A percentile compares a stretch with the other conserved stretches of the same genome.
Conservation (phyloP, 225 moss, liverwort and hornwort species). For the Rhytidiadelphus loreus region DNA sequence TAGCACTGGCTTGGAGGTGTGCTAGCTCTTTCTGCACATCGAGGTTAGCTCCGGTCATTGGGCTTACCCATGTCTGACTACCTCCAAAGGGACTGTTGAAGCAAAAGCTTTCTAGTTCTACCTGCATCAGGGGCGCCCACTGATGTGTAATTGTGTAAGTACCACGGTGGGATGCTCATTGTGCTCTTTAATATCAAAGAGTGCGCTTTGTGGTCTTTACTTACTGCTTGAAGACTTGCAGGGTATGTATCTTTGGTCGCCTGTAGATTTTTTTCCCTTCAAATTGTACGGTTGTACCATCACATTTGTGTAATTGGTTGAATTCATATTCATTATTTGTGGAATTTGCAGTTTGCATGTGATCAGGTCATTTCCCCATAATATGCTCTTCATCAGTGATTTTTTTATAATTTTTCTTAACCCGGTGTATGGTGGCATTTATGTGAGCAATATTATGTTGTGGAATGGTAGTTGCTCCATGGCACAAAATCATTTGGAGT, state of each 20-base stretch:
- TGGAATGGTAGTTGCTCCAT: background rate
- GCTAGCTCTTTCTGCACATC: background rate
- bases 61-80: background rate
- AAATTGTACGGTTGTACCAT: background rate
- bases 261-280: background rate
- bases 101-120: background rate
- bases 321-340: background rate
- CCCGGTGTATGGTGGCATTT: background rate
- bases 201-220: background rate
- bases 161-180: background rate
- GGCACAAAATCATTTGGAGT: background rate
- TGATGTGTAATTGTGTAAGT: background rate
- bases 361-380: background rate
- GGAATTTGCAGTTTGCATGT: background rate
- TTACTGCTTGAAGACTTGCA: background rate
- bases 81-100: background rate
- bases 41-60: background rate
- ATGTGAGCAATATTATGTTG: background rate
- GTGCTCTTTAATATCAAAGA: background rate
- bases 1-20: background rate
- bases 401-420: background rate
- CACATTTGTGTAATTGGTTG: background rate
- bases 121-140: background rate
- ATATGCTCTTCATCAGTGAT: background rate
- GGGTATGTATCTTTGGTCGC: background rate